Conservation (phyloP, 2,329 filamentous ascomycete genomes). For the Arthroderma sp. region DNA sequence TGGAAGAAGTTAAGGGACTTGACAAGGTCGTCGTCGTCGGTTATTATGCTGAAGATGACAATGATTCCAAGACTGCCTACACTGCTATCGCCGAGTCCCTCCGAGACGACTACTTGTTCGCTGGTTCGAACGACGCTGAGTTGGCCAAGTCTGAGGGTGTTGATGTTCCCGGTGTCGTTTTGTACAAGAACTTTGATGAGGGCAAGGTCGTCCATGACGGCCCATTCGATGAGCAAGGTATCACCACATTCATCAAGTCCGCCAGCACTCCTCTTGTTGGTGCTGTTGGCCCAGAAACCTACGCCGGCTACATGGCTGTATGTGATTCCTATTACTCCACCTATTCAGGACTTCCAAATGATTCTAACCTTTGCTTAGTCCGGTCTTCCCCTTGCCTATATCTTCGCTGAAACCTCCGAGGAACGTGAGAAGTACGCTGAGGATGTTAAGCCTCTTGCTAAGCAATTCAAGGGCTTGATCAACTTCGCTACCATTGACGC, state of each 20-base stretch:
- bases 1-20: constrained; percentile 93
- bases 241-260: constrained; percentile 71
- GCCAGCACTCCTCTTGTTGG: constrained; percentile 82
- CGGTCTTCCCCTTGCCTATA: constrained; percentile 87
- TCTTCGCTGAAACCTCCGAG: constrained; percentile 86
- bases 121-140: constrained; percentile 66
- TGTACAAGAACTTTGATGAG: constrained; percentile 98
- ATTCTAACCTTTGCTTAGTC: constrained; percentile 33
- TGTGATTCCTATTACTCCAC: constrained; percentile 16
- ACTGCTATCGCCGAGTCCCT: constrained; percentile 56
- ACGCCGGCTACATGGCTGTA: constrained; percentile 81
- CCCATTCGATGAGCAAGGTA: constrained; percentile 66
- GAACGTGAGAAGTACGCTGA: constrained; percentile 70
- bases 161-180: constrained; percentile 69
- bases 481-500: constrained; percentile 98
- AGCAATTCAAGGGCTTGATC: constrained; percentile 85
- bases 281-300: constrained; percentile 94
- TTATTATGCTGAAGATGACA: constrained; percentile 68
- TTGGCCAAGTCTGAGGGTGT: constrained; percentile 85
- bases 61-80: constrained; percentile 79
- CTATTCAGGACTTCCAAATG: background rate
- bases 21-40: constrained; percentile 93
- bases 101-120: constrained; percentile 87
- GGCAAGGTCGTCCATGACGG: constrained; percentile 76
- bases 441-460: constrained; percentile 69